Conservation (phyloP, 192 early-diverging fungal species). For the Umbelopsis sp. region DNA sequence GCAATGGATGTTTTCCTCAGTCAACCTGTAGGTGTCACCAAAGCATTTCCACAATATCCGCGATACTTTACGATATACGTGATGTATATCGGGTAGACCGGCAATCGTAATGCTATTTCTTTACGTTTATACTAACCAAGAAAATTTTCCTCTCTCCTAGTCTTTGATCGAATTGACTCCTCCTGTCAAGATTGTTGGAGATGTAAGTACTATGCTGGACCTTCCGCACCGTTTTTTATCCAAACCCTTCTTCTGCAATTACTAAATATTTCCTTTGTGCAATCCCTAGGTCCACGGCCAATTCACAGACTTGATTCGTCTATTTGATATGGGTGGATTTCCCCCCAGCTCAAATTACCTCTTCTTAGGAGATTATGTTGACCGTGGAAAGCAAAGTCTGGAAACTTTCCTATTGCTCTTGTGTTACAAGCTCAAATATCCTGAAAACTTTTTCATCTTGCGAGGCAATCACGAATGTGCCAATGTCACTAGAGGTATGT, state of each 20-base stretch:
- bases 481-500: constrained; percentile 81
- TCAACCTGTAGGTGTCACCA: constrained; percentile 60
- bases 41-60: not conserved
- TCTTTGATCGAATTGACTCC: constrained; percentile 71
- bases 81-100: too few relatives aligned
- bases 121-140: not conserved
- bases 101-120: not conserved
- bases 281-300: constrained; percentile 73
- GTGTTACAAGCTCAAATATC: constrained; percentile 97
- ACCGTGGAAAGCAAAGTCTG: constrained; percentile 92
- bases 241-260: not conserved
- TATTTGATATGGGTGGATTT: constrained; percentile 92
- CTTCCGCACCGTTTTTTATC: not conserved
- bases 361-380: constrained; percentile 96
- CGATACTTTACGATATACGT: not conserved
- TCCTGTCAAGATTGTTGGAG: constrained; percentile 78
- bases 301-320: constrained; percentile 82
- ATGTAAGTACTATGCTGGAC: constrained; percentile 49
- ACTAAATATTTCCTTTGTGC: constrained; percentile 20
- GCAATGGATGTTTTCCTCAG: constrained; percentile 88
- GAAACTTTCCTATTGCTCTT: constrained; percentile 94
- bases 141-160: not conserved
- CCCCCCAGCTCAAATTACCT: constrained; percentile 91
- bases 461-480: constrained; percentile 97
- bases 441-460: constrained; percentile 94